Evolutionary conservation across 495 filamentous ascomycete genomes (phyloP).

Genomic region (Neurospora intermedia): DNA sequence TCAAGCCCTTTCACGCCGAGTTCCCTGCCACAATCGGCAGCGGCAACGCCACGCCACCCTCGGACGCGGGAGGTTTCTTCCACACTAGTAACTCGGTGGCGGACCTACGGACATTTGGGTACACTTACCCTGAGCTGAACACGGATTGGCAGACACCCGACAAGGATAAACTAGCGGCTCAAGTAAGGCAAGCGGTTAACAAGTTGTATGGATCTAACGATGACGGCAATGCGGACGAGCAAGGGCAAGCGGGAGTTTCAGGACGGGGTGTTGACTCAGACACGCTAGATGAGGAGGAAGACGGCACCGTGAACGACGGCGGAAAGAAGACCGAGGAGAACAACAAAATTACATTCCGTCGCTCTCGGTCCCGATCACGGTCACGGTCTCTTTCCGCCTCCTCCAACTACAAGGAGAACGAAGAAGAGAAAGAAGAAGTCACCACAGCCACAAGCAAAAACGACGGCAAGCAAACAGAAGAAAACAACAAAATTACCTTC

Average conservation of each 20-base stretch:
- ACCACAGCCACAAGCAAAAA: background rate
- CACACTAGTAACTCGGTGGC: conserved; percentile 30
- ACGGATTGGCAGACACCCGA: conserved; percentile 6
- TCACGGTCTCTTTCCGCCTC: background rate
- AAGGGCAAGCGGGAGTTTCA: background rate
- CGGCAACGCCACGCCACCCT: background rate
- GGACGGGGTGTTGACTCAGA: background rate
- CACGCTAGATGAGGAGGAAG: background rate
- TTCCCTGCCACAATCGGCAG: background rate
- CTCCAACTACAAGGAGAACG: background rate
- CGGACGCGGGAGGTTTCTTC: conserved; percentile 10
- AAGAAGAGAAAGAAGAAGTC: background rate
- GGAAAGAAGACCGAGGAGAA: background rate
- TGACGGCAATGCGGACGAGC: background rate
- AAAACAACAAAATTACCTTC: background rate
- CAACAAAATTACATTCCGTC: background rate
- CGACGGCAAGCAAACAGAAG: background rate
- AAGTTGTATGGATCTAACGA: conserved; percentile 17
- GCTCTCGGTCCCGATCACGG: background rate
- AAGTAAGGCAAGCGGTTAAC: conserved; percentile 22
- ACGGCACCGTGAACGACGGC: background rate
- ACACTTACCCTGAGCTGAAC: conserved; percentile 36
- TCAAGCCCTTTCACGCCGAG: conserved; percentile 36
- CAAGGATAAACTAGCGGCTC: conserved; percentile 11
- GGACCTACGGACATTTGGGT: conserved; percentile 26